Evolutionary conservation across 176 grass and related monocot genomes (phyloP), one percentile per base, ranked within the genome.

Genomic region (Aechmea fasciata): DNA sequence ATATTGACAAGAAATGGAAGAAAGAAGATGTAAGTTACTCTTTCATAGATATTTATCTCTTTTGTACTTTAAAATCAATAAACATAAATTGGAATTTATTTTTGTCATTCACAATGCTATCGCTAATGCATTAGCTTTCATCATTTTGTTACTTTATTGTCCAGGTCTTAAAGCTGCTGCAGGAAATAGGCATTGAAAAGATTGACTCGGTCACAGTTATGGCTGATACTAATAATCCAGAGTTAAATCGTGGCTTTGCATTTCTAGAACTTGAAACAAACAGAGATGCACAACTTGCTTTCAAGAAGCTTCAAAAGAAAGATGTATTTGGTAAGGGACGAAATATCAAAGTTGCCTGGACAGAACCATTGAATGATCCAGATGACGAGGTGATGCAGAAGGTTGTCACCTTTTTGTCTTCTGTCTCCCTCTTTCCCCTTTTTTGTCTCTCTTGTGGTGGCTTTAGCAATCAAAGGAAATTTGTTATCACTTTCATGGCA

Each of bases 251-350:
- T 68, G 86, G 82, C 9, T 89, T 85, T 89, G 86, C 82, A 64
- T 85, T 85, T 51, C 78, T 89, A 59, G 86, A 85, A 63, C 75
- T 89, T 65, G 86, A 85, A 77, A 89, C 82, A 41, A 85, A 79
- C 19, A 85, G 63, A 65, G 86, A 85, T 82, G 86, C 86, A 48
- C 82, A 81, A 41, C 48, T 82, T 11, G 86, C 82, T n/a, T 89
- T 79, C 69, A 89, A 48, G 66, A 89, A 89, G 76, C 78, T 89
- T 64, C 74, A 80, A 77, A 78, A 49, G 68, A 78, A 73, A 77
- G 78, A 82, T 85, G 51, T 49, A 75, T 82, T 89, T 79, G 79
- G 74, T 19, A 82, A 79, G n/a, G 66, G 71, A 63, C 47, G 72
- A 50, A 78, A 81, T 59, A 78, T 89, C 25, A 77, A 17, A 69